Evolutionary conservation across 2,329 filamentous ascomycete genomes (phyloP), one percentile per base, ranked within the genome.

Genomic region (Catunica adiposa): DNA sequence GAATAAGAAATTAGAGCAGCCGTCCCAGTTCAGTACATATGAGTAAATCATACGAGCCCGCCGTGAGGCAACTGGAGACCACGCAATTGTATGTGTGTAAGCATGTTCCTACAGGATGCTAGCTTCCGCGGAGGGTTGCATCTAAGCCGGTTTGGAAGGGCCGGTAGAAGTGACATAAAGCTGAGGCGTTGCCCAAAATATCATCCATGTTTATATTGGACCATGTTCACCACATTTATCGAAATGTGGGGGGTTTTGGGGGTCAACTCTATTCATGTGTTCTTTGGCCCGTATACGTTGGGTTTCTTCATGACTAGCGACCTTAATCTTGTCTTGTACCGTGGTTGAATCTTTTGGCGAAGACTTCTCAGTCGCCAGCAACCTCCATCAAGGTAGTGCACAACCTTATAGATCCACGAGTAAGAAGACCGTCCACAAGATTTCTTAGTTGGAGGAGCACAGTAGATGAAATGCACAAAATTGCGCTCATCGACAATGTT

Each of bases 271-370:
- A 17, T 57, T 48, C 31, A 51, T 38, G 17, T 31, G 47, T 17
- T 53, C 53, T 20, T 53, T 44, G 29, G 44, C 20, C 26, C 54
- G 22, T 17, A 42, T 47, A 14, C 17, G 42, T 23, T 26, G 11
- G 17, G 42, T 51, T 38, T 54, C 56, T 20, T 20, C n/a, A 4
- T 54, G 17, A n/a, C 34, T 51, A n/a, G 46, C 44, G 17, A 34
- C 31, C 31, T 58, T 58, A 40, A 58, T 23, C 38, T 58, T 42
- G 38, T 23, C 38, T 58, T 42, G 38, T 54, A 58, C 53, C 56
- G 56, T 14, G 51, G 54, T 8, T 55, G 46, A 20, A 50, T 55
- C 8, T 42, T 54, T 22, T 51, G 56, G 29, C 50, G 42, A 14
- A 58, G 31, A 23, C 29, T 51, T 14, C 53, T 54, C n/a, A 58